Evolutionary conservation across 1,284 basidiomycete genomes (phyloP).

Genomic region (Microbotryum silenes-acaulis): DNA sequence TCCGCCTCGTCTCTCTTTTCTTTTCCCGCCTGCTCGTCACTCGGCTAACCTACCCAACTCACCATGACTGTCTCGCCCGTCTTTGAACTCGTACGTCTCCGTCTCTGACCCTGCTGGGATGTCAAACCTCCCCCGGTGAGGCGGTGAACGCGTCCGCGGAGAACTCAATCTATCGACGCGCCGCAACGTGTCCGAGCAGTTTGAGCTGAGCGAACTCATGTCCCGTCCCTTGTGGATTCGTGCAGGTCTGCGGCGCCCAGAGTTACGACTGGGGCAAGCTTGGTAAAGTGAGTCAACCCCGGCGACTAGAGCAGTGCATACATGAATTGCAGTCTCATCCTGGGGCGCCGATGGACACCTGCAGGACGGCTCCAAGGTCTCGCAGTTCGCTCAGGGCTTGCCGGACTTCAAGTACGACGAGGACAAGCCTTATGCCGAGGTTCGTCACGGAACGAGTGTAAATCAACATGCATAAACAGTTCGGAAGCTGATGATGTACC

Average conservation of each 20-base stretch:
- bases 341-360: not conserved
- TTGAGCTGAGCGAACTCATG: not conserved
- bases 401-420: constrained; percentile 51
- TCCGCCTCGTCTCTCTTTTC: too few relatives aligned
- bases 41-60: not conserved
- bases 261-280: constrained; percentile 53
- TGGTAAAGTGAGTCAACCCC: constrained; percentile 37
- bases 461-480: not conserved
- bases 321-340: not conserved
- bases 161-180: not conserved
- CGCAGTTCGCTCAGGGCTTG: constrained; percentile 47
- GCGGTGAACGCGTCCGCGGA: too few relatives aligned
- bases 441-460: constrained; percentile 36
- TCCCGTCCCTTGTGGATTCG: not conserved
- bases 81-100: constrained; percentile 20
- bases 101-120: too few relatives aligned
- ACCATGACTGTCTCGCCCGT: constrained; percentile 12
- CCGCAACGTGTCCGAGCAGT: not conserved
- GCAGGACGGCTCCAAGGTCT: constrained; percentile 45
- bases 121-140: too few relatives aligned
- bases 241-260: constrained; percentile 36
- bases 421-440: constrained; percentile 58
- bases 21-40: not conserved
- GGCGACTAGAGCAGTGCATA: not conserved
- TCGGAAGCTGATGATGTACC: not conserved